A percentile compares a stretch with the other conserved stretches of the same genome.
Conservation (phyloP, 176 grass and related monocot genomes). For the Oryza coarctata region DNA sequence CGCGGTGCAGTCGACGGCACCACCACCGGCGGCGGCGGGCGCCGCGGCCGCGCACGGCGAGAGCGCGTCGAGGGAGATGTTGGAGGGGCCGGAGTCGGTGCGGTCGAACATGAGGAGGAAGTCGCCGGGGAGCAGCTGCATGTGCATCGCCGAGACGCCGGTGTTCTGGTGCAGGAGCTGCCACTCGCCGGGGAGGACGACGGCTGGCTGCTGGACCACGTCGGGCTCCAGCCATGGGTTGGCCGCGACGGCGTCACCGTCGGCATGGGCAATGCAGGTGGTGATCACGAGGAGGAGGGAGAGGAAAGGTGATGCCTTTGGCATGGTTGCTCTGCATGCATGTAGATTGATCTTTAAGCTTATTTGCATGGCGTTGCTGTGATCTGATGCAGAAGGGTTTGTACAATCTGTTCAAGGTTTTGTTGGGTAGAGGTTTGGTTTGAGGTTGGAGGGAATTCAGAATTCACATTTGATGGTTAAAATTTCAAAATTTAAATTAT, state of each 20-base stretch:
- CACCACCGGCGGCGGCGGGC: not conserved
- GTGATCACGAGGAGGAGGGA: not conserved
- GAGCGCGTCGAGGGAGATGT: constrained; percentile 50
- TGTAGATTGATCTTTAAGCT: constrained; percentile 15
- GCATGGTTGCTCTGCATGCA: constrained; percentile 19
- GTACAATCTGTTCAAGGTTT: not conserved
- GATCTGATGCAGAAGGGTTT: constrained; percentile 15
- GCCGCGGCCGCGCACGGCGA: constrained; percentile 17
- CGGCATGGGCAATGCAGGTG: not conserved
- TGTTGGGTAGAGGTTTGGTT: constrained; percentile 42
- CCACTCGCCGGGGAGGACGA: constrained; percentile 49
- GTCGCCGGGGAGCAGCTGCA: constrained; percentile 78
- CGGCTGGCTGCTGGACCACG: no score
- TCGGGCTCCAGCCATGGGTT: constrained; percentile 34
- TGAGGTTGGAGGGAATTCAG: constrained; percentile 10
- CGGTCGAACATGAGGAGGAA: constrained; percentile 79
- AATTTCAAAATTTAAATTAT: not conserved
- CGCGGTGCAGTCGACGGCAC: constrained; percentile 57
- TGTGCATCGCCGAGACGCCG: constrained; percentile 90
- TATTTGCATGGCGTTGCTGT: not conserved
- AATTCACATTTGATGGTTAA: not conserved
- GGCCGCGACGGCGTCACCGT: not conserved
- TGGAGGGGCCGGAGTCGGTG: constrained; percentile 66
- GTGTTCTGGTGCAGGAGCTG: constrained; percentile 66
- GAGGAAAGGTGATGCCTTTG: not conserved